Evolutionary conservation across 768 basidiomycete species (phyloP), one percentile per base, ranked within the genome.

Genomic region (Podaxis sp.): DNA sequence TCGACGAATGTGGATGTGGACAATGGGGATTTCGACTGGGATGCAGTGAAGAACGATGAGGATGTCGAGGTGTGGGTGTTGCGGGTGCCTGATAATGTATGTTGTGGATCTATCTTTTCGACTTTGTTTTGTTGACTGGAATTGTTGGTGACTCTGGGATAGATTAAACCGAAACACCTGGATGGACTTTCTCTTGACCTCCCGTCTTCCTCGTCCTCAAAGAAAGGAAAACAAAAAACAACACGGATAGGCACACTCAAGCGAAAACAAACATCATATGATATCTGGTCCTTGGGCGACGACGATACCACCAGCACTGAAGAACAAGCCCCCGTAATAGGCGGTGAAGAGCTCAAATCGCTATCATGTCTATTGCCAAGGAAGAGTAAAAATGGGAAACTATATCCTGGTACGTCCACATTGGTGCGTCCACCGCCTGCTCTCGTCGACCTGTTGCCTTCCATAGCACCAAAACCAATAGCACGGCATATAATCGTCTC

Each of bases 11-110:
- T 81, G 62, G 65, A 73, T 24, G 74, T 75, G 13, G 82, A 87
- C 62, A 76, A 78, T 1, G 80, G 77, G 2, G 77, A 80, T 2
- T 89, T 89, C 67, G 90, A 91, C 67, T 92, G 89, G 89, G 87
- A 88, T 62, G 73, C 76, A 5, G 64, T 93, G 4, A 78, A 83
- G 11, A 68, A 79, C 2, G 73, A 82, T 55, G 80, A 87, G 28
- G 83, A 91, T 63, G 67, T 84, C 10, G 90, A 93, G 66, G 67
- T 93, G 8, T 91, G 89, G 84, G 74, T 91, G 12, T 81, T 92
- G 38, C 83, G 90, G 11, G 82, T 86, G 15, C 90, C 90, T 24
- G 84, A 87, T 12, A 80, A 80, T 41, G 90, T 91, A 69, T 63
- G 88, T 77, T 13, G 22, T 28, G n/a, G 24, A 49, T 20, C 38